Evolutionary conservation across 345 rosid genomes (phyloP).

Genomic region (Citrus sinensis): DVS_A1.0 CM039163.1:4318001-4318500

Average conservation of each 20-base stretch:
- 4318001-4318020: no score
- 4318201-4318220: not conserved
- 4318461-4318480: not conserved
- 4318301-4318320: constrained; percentile 16
- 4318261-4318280: not conserved
- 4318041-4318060: not conserved
- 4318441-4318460: not conserved
- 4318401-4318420: not conserved
- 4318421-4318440: not conserved
- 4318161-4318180: not conserved
- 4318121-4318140: not conserved
- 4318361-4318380: not conserved
- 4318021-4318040: no score
- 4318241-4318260: not conserved
- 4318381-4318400: not conserved
- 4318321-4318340: not conserved
- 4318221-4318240: not conserved
- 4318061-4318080: no score
- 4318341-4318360: not conserved
- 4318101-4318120: not conserved
- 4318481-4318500: not conserved
- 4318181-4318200: constrained; percentile 6
- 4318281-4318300: not conserved
- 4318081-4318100: no score
- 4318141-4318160: not conserved